Evolutionary conservation across 192 early-diverging fungal species (phyloP).

Genomic region (Gryganskiella cystojenkinii): DNA sequence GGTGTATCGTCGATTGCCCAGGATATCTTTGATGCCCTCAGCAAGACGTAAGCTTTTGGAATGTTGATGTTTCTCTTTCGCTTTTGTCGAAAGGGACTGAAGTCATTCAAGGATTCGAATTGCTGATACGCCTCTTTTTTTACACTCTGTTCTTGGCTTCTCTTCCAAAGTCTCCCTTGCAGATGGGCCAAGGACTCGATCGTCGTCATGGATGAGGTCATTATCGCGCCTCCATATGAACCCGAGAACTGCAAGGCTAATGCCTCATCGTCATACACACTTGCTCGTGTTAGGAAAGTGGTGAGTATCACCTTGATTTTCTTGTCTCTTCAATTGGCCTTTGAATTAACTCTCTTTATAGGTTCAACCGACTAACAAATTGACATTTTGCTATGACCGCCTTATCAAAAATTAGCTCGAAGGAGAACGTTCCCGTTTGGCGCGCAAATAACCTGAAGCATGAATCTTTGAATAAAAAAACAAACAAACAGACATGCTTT

Average conservation of each 20-base stretch:
- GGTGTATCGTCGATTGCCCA: conserved; percentile 82
- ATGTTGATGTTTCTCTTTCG: neutral
- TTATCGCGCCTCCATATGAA: conserved; percentile 79
- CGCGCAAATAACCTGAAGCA: conserved; percentile 53
- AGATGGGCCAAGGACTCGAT: conserved; percentile 80
- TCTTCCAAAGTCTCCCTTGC: conserved; percentile 70
- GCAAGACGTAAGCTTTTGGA: conserved; percentile 70
- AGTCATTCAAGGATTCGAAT: neutral
- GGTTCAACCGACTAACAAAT: neutral
- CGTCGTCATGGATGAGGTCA: conserved; percentile 84
- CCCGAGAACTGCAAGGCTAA: conserved; percentile 75
- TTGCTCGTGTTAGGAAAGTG: conserved; percentile 83
- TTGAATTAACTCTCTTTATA: neutral
- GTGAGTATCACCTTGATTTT: conserved; percentile 51
- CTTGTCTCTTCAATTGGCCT: neutral
- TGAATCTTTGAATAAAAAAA: too few species aligned
- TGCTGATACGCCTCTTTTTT: neutral
- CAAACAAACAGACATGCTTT: conserved; percentile 13
- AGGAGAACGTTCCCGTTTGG: conserved; percentile 56
- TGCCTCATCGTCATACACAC: conserved; percentile 60
- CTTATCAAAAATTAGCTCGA: conserved; percentile 51
- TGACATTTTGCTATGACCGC: too few species aligned
- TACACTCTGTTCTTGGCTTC: neutral
- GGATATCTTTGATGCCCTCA: conserved; percentile 83
- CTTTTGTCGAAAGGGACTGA: neutral